phyloP scores from a whole-genome alignment of 1,284 basidiomycete species.

The Boletus subluridellus region DNA sequence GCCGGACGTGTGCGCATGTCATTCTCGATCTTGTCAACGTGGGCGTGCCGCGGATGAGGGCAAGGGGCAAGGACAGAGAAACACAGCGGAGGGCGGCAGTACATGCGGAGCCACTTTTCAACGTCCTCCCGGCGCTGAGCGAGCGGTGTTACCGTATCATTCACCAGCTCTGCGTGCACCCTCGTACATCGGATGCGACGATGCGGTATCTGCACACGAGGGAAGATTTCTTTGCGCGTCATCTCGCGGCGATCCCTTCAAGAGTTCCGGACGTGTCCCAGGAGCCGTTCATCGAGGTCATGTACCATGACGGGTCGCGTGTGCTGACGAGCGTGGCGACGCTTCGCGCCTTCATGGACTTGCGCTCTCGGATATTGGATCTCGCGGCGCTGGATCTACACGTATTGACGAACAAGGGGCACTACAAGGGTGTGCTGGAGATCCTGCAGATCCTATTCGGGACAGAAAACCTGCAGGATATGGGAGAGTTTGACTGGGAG shows the following conservation, averaged over 20 bases:
- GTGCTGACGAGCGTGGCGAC: slow-evolving; percentile 73
- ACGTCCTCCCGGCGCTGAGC: slow-evolving; percentile 73
- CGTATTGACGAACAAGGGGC: slow-evolving; percentile 74
- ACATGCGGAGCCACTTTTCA: slow-evolving; percentile 55
- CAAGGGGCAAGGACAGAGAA: slow-evolving; percentile 45
- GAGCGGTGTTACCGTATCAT: slow-evolving; percentile 85
- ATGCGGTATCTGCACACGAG: slow-evolving; percentile 87
- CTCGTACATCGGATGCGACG: slow-evolving; percentile 76
- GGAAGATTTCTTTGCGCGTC: slow-evolving; percentile 86
- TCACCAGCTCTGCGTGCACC: slow-evolving; percentile 83
- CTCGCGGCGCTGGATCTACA: slow-evolving; percentile 89
- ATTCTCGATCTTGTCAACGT: slow-evolving; percentile 74
- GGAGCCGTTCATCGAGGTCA: slow-evolving; percentile 62
- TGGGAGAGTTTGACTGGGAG: slow-evolving; percentile 43
- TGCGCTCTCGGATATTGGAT: slow-evolving; percentile 84
- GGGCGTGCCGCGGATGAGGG: slow-evolving; percentile 58
- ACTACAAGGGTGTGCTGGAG: slow-evolving; percentile 65
- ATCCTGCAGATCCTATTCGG: slow-evolving; percentile 76
- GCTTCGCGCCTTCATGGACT: slow-evolving; percentile 75
- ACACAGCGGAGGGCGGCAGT: slow-evolving; percentile 30
- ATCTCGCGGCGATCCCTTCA: slow-evolving; percentile 73
- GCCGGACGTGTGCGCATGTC: slow-evolving; percentile 74
- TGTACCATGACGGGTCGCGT: slow-evolving; percentile 69
- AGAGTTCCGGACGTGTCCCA: slow-evolving; percentile 48
- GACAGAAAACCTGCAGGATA: slow-evolving; percentile 49